A percentile compares a stretch with the other conserved stretches of the same genome.
Evolutionary conservation across 495 filamentous ascomycete species (phyloP).

Genomic region (Penicillium lividum): DNA sequence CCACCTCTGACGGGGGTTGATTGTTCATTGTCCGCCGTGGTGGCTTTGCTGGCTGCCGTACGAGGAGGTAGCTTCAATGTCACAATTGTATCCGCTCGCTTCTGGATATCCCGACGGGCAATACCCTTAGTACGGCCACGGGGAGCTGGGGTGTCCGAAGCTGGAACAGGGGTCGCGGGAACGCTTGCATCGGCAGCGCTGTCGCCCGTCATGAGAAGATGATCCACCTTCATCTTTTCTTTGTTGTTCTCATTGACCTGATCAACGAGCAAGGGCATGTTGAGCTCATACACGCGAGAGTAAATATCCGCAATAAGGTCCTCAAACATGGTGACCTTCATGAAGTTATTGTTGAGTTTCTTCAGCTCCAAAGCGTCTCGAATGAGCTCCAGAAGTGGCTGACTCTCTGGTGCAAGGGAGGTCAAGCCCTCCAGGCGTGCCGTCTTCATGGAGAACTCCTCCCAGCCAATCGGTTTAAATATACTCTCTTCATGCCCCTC

Average conservation of each 20-base stretch:
- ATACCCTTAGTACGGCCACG: conserved; percentile 60
- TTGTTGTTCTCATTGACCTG: conserved; percentile 53
- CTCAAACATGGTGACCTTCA: conserved; percentile 82
- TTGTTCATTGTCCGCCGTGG: conserved; percentile 27
- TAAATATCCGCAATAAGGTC: conserved; percentile 89
- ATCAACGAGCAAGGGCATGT: conserved; percentile 48
- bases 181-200: conserved; percentile 39
- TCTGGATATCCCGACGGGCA: conserved; percentile 62
- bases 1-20: conserved; percentile 14
- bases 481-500: conserved; percentile 71
- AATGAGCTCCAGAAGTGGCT: conserved; percentile 64
- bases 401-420: conserved; percentile 42
- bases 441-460: conserved; percentile 73
- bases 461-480: conserved; percentile 75
- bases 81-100: conserved; percentile 60
- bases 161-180: conserved; percentile 34
- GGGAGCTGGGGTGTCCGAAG: conserved; percentile 44
- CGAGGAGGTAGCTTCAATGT: conserved; percentile 44
- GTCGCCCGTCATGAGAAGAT: conserved; percentile 50
- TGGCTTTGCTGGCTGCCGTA: conserved; percentile 27
- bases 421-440: conserved; percentile 54
- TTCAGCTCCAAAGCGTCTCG: conserved; percentile 89
- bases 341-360: conserved; percentile 79
- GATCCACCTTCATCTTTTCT: conserved; percentile 61
- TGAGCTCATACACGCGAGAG: conserved; percentile 68